These are phyloP conservation scores for Vairimorpha ceranae DNA, from an alignment of 371 early-diverging fungal species.

Conservation along the genomic window DNA sequence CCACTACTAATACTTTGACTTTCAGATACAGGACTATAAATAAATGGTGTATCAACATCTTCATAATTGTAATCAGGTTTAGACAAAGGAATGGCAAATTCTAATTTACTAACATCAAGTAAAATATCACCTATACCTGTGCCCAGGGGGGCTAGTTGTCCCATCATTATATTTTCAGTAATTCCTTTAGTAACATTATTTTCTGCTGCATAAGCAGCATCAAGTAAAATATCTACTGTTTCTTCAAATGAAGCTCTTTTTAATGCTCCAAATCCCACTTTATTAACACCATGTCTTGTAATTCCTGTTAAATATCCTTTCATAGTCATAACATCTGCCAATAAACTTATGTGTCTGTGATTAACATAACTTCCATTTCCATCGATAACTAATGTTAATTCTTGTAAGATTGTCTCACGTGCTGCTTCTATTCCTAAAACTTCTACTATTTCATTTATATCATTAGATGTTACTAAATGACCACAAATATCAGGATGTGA, in stretches of 20 bases:
- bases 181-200: slow-evolving; percentile 85
- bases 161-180: slow-evolving; percentile 84
- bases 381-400: slow-evolving; percentile 87
- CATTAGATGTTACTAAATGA: slow-evolving; percentile 77
- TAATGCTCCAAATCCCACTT: slow-evolving; percentile 79
- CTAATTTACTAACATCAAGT: slow-evolving; percentile 59
- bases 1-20: slow-evolving; percentile 16
- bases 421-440: slow-evolving; percentile 96
- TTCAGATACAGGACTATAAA: slow-evolving; percentile 32
- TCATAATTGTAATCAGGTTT: slow-evolving; percentile 51
- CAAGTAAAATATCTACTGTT: slow-evolving; percentile 94
- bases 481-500: slow-evolving; percentile 74
- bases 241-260: slow-evolving; percentile 97
- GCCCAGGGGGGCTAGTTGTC: slow-evolving; percentile 91
- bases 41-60: slow-evolving; percentile 29
- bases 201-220: slow-evolving; percentile 86
- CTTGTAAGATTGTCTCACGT: slow-evolving; percentile 78
- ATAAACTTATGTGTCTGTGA: slow-evolving; percentile 85
- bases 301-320: slow-evolving; percentile 88
- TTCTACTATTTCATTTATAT: slow-evolving; percentile 77
- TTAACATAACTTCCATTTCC: slow-evolving; percentile 96
- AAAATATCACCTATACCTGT: slow-evolving; percentile 83
- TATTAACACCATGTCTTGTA: slow-evolving; percentile 95
- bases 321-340: slow-evolving; percentile 94
- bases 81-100: slow-evolving; percentile 38